phyloP scores from a whole-genome alignment of 2,329 filamentous ascomycete species.

The Epichloe gansuensis region DNA sequence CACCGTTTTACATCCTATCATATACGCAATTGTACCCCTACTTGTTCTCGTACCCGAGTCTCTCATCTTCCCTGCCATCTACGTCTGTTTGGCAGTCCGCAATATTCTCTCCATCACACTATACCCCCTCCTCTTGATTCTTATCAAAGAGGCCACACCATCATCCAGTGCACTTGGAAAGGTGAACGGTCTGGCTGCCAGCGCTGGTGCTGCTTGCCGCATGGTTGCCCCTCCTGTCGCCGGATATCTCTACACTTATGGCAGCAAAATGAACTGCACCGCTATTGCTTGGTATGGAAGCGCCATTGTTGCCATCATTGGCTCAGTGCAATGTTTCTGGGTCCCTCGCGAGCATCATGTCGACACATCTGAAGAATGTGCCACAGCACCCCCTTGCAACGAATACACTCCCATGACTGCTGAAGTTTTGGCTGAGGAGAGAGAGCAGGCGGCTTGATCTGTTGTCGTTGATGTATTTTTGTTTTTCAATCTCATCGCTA shows the following conservation, averaged over 20 bases:
- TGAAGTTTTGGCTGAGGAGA: constrained; percentile 19
- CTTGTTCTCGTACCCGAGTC: constrained; percentile 41
- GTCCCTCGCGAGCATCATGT: constrained; percentile 25
- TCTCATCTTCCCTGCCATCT: constrained; percentile 43
- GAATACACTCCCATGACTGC: constrained; percentile 11
- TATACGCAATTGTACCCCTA: constrained; percentile 46
- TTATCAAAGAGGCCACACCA: constrained; percentile 54
- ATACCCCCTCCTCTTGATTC: constrained; percentile 53
- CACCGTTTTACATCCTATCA: constrained; percentile 46
- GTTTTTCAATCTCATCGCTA: background rate
- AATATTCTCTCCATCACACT: constrained; percentile 50
- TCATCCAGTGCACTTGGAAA: constrained; percentile 43
- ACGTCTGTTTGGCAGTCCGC: constrained; percentile 41
- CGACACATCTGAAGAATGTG: constrained; percentile 18
- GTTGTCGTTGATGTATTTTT: background rate
- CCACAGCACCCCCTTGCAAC: constrained; percentile 7
- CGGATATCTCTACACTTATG: constrained; percentile 50
- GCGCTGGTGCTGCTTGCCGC: constrained; percentile 51
- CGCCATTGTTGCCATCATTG: constrained; percentile 40
- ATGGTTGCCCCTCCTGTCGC: constrained; percentile 54
- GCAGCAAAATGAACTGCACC: constrained; percentile 44
- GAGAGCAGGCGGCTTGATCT: constrained; percentile 3
- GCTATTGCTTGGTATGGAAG: constrained; percentile 53
- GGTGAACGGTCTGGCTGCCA: constrained; percentile 54
- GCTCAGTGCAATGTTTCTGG: constrained; percentile 47